Evolutionary conservation across 2,329 filamentous ascomycete genomes (phyloP).

Genomic region (Fusarium miscanthi): DNA sequence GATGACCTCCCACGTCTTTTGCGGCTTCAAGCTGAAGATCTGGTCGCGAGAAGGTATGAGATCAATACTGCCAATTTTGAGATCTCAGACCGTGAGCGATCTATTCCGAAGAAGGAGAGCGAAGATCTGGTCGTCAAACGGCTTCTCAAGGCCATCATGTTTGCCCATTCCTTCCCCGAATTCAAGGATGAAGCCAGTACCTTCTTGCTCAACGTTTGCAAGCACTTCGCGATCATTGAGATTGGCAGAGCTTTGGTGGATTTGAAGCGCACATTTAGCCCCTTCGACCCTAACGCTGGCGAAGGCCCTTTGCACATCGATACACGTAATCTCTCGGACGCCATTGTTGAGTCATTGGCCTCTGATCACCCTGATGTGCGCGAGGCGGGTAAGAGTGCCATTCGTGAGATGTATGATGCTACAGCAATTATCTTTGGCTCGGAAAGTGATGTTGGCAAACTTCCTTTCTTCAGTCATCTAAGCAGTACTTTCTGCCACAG

Average conservation of each 20-base stretch:
- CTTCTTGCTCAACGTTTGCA: conserved; percentile 83
- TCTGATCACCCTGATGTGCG: conserved; percentile 85
- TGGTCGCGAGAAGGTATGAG: conserved; percentile 78
- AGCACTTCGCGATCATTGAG: conserved; percentile 91
- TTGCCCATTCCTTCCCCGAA: conserved; percentile 83
- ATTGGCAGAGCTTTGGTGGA: conserved; percentile 86
- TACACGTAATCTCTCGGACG: conserved; percentile 86
- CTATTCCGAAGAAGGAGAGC: conserved; percentile 85
- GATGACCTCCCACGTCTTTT: conserved; percentile 89
- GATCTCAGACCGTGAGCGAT: conserved; percentile 81
- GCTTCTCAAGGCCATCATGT: conserved; percentile 88
- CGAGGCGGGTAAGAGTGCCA: conserved; percentile 82
- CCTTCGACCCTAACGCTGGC: conserved; percentile 86
- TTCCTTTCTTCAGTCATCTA: conserved; percentile 87
- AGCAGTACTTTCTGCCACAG: conserved; percentile 90
- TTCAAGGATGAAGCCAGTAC: conserved; percentile 79
- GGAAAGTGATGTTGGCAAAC: conserved; percentile 74
- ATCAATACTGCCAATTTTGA: conserved; percentile 77
- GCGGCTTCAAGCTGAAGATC: conserved; percentile 88
- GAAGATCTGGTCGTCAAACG: conserved; percentile 87
- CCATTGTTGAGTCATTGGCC: conserved; percentile 88
- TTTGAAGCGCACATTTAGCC: conserved; percentile 77
- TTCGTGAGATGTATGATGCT: conserved; percentile 81
- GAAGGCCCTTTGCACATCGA: conserved; percentile 91
- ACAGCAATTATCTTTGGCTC: conserved; percentile 83